Evolutionary conservation across 805 yeast species (phyloP), one percentile per base, ranked within the genome.

Genomic region (Kazachstania psychrophila): DNA sequence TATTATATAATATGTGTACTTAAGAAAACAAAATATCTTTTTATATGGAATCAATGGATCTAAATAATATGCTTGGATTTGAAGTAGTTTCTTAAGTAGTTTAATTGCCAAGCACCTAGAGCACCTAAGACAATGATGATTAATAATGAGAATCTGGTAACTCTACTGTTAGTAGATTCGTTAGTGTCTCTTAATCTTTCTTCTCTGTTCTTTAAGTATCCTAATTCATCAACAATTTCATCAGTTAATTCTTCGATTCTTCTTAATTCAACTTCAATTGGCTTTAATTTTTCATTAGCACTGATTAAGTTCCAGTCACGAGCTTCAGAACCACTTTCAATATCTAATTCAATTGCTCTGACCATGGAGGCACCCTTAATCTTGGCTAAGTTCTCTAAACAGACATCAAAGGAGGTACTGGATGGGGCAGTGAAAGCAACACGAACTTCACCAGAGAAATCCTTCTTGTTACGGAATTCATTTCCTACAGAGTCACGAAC

Each of bases 281-380:
- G 97, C 64, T 82, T 84, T 60, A 92, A 77, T 59, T 86, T 85
- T 62, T 92, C 97, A 31, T 82, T 74, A 32, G 95, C 88, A 67
- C 88, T 96, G 44, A 88, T 69, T 17, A 87, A 85, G 57, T 87
- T 86, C 96, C 97, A 92, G 65, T 92, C 97, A 62, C 97, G 80
- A 28, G 97, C 98, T 52, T 87, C 84, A 35, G 96, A 84, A 30
- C 98, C 98, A 44, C 87, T 78, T 61, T 92, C 97, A 41, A 92
- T 79, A 46, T 88, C 96, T 52, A 92, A 68, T 54, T 87, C 96
- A 49, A 92, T 67, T 36, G 79, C 79, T 61, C 97, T 79, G 42
- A 65, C 59, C 47, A 72, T 51, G 31, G 68, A 65, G 19, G 71
- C 70, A 38, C 62, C 59, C 18, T 47, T 31, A 9, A 22, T 12